A percentile compares a stretch with the other conserved stretches of the same genome.
These are phyloP conservation scores for Auricularia heimuer DNA, from an alignment of 768 basidiomycete genomes.

Conservation along the genomic window DNA sequence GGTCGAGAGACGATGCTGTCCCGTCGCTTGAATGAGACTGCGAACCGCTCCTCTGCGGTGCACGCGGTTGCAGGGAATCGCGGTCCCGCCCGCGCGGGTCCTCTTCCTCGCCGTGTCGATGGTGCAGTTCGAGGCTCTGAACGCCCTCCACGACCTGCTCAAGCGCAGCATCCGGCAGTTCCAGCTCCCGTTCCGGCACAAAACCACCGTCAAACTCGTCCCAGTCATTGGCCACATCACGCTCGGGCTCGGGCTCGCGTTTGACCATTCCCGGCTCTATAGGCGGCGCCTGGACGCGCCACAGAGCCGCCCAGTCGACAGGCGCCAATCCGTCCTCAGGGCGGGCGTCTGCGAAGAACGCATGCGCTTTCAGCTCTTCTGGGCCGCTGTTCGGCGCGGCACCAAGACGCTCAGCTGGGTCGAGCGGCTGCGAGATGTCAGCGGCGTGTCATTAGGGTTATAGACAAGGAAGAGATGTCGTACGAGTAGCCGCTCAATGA, in stretches of 20 bases:
- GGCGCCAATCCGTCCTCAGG: slow-evolving; percentile 13
- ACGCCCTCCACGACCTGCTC: background rate
- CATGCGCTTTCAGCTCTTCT: slow-evolving; percentile 44
- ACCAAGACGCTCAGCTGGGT: slow-evolving; percentile 53
- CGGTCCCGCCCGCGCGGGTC: background rate
- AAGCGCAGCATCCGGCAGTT: slow-evolving; percentile 3
- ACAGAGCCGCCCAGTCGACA: slow-evolving; percentile 54
- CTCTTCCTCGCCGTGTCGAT: background rate
- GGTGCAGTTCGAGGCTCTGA: background rate
- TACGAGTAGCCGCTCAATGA: slow-evolving; percentile 72
- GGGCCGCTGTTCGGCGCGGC: slow-evolving; percentile 33
- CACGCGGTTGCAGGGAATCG: background rate
- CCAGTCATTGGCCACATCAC: slow-evolving; percentile 12
- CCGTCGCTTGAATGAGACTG: background rate
- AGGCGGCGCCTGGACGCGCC: slow-evolving; percentile 51
- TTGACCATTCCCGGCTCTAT: slow-evolving; percentile 50
- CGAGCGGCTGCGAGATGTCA: slow-evolving; percentile 32
- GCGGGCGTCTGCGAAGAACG: slow-evolving; percentile 37
- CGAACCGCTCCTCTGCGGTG: background rate
- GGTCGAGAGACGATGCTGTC: background rate
- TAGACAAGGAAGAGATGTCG: slow-evolving; percentile 13
- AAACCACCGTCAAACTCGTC: slow-evolving; percentile 23
- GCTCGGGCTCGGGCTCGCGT: slow-evolving; percentile 27
- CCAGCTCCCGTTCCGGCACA: background rate
- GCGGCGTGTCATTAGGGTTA: background rate